phyloP scores from a whole-genome alignment of 2,329 filamentous ascomycete genomes.

The Zymoseptoria ardabiliae region DNA sequence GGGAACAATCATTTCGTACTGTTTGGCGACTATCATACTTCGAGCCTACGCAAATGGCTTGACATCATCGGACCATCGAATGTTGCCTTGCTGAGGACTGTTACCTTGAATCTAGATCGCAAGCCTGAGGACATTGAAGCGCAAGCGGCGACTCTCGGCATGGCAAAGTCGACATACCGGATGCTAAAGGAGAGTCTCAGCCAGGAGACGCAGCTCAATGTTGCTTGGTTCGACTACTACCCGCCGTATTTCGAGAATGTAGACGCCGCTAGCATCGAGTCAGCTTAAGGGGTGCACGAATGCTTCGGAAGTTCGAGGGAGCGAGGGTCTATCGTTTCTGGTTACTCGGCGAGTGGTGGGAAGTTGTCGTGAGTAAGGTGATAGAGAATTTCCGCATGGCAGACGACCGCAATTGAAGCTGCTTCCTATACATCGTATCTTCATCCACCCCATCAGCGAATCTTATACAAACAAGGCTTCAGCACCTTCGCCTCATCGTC shows the following conservation, averaged over 20 bases:
- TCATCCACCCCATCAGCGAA: slow-evolving; percentile 41
- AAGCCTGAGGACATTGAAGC: background rate
- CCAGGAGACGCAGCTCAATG: background rate
- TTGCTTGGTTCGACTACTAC: background rate
- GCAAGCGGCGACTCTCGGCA: too few relatives aligned
- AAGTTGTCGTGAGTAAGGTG: too few relatives aligned
- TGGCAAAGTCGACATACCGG: background rate
- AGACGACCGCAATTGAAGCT: background rate
- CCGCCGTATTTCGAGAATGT: background rate
- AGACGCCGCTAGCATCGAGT: background rate
- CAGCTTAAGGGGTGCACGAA: background rate
- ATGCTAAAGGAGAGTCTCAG: background rate
- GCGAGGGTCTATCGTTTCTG: too few relatives aligned
- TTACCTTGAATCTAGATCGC: background rate
- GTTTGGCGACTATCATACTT: background rate
- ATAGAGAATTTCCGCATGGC: too few relatives aligned
- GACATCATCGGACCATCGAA: background rate
- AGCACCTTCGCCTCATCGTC: slow-evolving; percentile 63
- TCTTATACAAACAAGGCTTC: slow-evolving; percentile 95
- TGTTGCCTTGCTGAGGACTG: background rate
- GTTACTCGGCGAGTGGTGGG: too few relatives aligned
- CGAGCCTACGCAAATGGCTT: background rate
- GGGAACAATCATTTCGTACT: slow-evolving; percentile 9
- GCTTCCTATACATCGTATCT: too few relatives aligned
- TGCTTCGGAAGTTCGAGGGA: too few relatives aligned